Percentiles rank a stretch among this genome's conserved stretches.
phyloP scores from a whole-genome alignment of 1,284 basidiomycete species.

The Heliocybe sulcata region DNA sequence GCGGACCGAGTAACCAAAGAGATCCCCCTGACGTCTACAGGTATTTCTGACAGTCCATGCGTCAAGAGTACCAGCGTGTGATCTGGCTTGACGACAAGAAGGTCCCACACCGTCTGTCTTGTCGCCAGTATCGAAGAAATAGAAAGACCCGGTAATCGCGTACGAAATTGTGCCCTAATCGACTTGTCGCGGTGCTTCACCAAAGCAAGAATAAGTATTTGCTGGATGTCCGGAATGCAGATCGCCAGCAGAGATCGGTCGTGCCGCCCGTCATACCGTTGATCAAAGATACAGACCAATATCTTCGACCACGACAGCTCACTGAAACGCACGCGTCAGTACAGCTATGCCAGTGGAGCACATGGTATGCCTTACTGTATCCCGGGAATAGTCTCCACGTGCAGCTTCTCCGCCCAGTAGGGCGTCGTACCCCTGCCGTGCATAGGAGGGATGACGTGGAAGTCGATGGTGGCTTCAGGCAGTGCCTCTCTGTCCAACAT shows the following conservation, averaged over 20 bases:
- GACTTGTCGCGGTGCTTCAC: slow-evolving; percentile 31
- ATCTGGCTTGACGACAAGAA: slow-evolving; percentile 54
- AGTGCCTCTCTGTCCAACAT: not conserved
- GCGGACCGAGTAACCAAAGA: slow-evolving; percentile 28
- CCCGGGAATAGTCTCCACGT: slow-evolving; percentile 37
- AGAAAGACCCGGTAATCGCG: slow-evolving; percentile 38
- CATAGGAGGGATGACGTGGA: slow-evolving; percentile 32
- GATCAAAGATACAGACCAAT: slow-evolving; percentile 53
- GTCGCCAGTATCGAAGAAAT: slow-evolving; percentile 56
- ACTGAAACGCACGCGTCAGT: slow-evolving; percentile 14
- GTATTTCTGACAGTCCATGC: slow-evolving; percentile 49
- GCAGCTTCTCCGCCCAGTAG: slow-evolving; percentile 61
- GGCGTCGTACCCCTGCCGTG: slow-evolving; percentile 60
- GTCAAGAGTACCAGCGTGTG: slow-evolving; percentile 48
- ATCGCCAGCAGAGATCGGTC: slow-evolving; percentile 50
- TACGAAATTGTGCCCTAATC: slow-evolving; percentile 29
- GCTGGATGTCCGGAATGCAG: slow-evolving; percentile 41
- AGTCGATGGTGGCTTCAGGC: slow-evolving; percentile 25
- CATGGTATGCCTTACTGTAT: slow-evolving; percentile 40
- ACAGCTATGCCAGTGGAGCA: slow-evolving; percentile 6
- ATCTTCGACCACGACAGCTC: slow-evolving; percentile 34
- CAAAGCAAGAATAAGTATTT: slow-evolving; percentile 43
- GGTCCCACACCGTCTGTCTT: slow-evolving; percentile 55
- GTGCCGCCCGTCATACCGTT: slow-evolving; percentile 49
- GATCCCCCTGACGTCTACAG: slow-evolving; percentile 6